Evolutionary conservation across 2,329 filamentous ascomycete genomes (phyloP).

Genomic region (Teratosphaeria pseudoeucalypti): DNA sequence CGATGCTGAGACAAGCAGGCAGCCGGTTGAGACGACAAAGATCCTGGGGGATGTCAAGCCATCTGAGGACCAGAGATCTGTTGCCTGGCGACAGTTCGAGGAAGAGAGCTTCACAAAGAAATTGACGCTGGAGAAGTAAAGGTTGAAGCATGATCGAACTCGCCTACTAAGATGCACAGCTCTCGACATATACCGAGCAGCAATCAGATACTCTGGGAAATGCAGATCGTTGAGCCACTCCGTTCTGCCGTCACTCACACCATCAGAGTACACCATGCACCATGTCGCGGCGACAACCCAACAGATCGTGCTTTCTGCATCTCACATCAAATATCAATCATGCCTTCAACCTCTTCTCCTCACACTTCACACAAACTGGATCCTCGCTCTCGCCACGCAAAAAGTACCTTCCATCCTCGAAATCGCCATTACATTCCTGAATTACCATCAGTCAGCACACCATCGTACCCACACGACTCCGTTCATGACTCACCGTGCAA

Average conservation of each 20-base stretch:
- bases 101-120: background rate
- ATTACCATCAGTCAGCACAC: background rate
- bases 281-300: background rate
- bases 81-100: background rate
- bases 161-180: background rate
- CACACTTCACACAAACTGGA: slow-evolving; percentile 53
- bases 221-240: too few relatives aligned
- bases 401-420: slow-evolving; percentile 55
- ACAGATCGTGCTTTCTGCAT: too few relatives aligned
- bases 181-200: too few relatives aligned
- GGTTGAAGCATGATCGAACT: background rate
- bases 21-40: background rate
- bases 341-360: slow-evolving; percentile 52
- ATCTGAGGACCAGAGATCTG: background rate
- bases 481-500: slow-evolving; percentile 46
- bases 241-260: too few relatives aligned
- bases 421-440: slow-evolving; percentile 49
- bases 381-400: slow-evolving; percentile 47
- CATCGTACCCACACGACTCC: background rate
- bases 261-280: too few relatives aligned
- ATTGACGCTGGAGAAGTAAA: background rate
- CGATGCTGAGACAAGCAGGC: background rate
- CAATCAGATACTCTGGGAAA: too few relatives aligned
- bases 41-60: background rate
- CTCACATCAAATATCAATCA: slow-evolving; percentile 19